phyloP scores from a whole-genome alignment of 192 early-diverging fungal genomes.

The Rhizophlyctis rosea region DNA sequence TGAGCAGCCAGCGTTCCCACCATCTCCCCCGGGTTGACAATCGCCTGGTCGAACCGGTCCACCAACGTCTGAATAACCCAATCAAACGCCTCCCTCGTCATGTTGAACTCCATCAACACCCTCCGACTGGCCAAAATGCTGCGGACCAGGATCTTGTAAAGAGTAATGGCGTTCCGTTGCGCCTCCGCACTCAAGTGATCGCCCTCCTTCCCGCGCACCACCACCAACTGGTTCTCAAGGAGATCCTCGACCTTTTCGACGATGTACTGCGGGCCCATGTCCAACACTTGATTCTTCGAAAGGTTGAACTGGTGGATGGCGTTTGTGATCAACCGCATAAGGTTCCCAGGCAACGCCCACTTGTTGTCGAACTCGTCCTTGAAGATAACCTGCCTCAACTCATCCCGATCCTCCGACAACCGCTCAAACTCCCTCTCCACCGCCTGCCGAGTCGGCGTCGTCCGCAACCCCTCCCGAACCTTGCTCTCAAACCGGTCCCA shows the following conservation, averaged over 20 bases:
- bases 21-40: slow-evolving; percentile 96
- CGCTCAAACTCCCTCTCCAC: slow-evolving; percentile 82
- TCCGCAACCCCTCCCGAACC: slow-evolving; percentile 74
- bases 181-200: slow-evolving; percentile 83
- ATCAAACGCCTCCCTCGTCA: slow-evolving; percentile 85
- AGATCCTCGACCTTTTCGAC: slow-evolving; percentile 71
- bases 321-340: slow-evolving; percentile 84
- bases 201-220: slow-evolving; percentile 76
- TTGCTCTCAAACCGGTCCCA: slow-evolving; percentile 66
- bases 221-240: slow-evolving; percentile 70
- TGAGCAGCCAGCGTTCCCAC: slow-evolving; percentile 97
- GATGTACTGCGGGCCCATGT: slow-evolving; percentile 82
- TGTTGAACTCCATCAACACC: slow-evolving; percentile 87
- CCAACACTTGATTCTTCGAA: slow-evolving; percentile 72
- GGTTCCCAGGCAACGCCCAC: slow-evolving; percentile 90
- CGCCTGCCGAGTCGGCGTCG: slow-evolving; percentile 60
- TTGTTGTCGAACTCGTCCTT: slow-evolving; percentile 54
- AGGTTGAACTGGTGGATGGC: slow-evolving; percentile 87
- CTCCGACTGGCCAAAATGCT: slow-evolving; percentile 78
- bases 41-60: slow-evolving; percentile 82
- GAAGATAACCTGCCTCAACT: slow-evolving; percentile 80
- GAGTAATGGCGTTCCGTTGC: slow-evolving; percentile 87
- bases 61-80: slow-evolving; percentile 94
- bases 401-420: slow-evolving; percentile 70
- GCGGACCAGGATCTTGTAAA: slow-evolving; percentile 85